Evolutionary conservation across 495 filamentous ascomycete species (phyloP), one percentile per base, ranked within the genome.

Genomic region (Aspergillus panamensis): DNA sequence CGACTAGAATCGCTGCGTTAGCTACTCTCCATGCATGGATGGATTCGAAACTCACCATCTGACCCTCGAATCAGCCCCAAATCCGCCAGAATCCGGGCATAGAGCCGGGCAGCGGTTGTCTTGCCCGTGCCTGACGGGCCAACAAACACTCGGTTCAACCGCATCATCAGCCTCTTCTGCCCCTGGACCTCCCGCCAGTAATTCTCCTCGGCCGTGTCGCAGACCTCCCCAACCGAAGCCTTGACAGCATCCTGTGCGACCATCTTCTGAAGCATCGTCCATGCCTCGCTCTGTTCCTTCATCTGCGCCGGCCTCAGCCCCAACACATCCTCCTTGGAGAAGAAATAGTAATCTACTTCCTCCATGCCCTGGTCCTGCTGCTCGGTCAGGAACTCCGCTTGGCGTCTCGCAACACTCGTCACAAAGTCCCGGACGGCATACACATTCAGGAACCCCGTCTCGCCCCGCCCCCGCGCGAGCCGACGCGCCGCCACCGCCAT

Each of bases 61-160:
- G n/a, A 51, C 20, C 14, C 17, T 3, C 42, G 42, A 20, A 63
- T 42, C 14, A 63, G 33, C 8, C 58, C 64, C 42, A 66, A 30
- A n/a, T 66, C 64, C 0, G 71, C 79, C 20, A 84, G 57, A 5
- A 84, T 81, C 54, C 75, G 66, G 2, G 78, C 82, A 59, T 84
- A 89, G 3, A 88, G 66, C 65, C 83, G 82, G 0, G 84, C 85
- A 0, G 87, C 84, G 0, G 84, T 80, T 0, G 84, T 87, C 59
- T 89, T 89, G 2, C 85, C 85, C 0, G 85, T 87, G 2, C 65
- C 65, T 4, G 53, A 53, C 1, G 59, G 59, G 0, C 65, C 65
- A 12, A 49, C 50, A 30, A 67, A 62, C 20, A 67, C 48, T 14
- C 57, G 53, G 29, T 64, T 62, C n/a, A 62, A 30, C 6, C 55